Percentiles rank a stretch among this genome's conserved stretches.
These are phyloP conservation scores for Phaseolus lunatus DNA, from an alignment of 306 rosid genomes.

Conservation along the genomic window DNA sequence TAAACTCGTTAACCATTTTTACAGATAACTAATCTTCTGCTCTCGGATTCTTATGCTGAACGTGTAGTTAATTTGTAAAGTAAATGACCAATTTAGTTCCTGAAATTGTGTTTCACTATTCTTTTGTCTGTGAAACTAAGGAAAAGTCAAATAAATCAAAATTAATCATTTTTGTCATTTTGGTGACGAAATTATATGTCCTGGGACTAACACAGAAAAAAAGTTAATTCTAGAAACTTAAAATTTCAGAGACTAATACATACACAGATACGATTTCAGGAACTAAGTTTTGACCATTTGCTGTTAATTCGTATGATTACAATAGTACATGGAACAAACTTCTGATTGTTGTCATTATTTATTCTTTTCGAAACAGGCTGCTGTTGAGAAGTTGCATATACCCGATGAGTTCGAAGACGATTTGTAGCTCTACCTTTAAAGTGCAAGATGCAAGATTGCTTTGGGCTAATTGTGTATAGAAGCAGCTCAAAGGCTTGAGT, in stretches of 20 bases:
- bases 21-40: not conserved
- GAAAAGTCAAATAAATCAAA: no score
- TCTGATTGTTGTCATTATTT: not conserved
- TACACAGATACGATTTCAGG: no score
- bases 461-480: slow-evolving; percentile 53
- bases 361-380: slow-evolving; percentile 62
- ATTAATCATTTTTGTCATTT: no score
- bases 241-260: no score
- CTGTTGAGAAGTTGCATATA: slow-evolving; percentile 87
- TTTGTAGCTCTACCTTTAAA: slow-evolving; percentile 52
- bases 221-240: no score
- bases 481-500: slow-evolving; percentile 37
- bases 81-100: no score
- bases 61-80: not conserved
- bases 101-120: no score
- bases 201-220: no score
- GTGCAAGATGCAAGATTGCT: slow-evolving; percentile 47
- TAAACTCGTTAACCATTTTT: not conserved
- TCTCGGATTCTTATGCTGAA: slow-evolving; percentile 29
- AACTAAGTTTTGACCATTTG: no score
- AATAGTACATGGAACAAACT: not conserved
- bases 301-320: slow-evolving; percentile 4
- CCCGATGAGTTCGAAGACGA: slow-evolving; percentile 88
- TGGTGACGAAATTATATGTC: no score
- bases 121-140: no score